These are phyloP conservation scores for Ilyonectria mors-panacis DNA, from an alignment of 2,329 filamentous ascomycete species.

Conservation along the genomic window DNA sequence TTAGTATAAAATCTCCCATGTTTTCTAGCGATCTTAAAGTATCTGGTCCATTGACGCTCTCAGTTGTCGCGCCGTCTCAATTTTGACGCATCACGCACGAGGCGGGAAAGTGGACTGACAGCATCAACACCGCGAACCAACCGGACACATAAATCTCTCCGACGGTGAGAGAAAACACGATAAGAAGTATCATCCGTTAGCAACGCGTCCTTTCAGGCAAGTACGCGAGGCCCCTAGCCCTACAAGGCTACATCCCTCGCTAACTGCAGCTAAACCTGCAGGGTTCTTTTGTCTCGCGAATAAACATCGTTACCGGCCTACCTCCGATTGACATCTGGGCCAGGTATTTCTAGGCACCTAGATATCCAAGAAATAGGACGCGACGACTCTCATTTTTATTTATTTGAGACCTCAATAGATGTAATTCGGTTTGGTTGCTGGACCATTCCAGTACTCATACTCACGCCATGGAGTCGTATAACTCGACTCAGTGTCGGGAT, in stretches of 20 bases:
- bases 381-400: background rate
- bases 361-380: background rate
- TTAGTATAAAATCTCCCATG: background rate
- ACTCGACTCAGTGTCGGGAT: slow-evolving; percentile 48
- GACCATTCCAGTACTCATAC: background rate
- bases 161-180: background rate
- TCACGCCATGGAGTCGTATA: slow-evolving; percentile 40
- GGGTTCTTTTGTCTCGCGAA: slow-evolving; percentile 5
- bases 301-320: too few species aligned
- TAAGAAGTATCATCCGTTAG: background rate
- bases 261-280: background rate
- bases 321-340: background rate
- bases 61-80: background rate
- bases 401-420: background rate
- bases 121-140: background rate
- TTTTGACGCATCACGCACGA: background rate
- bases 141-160: background rate
- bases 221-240: background rate
- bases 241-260: background rate
- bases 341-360: background rate
- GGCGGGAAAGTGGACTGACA: background rate
- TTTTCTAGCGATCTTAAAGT: background rate
- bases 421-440: background rate
- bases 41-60: background rate
- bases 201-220: background rate